Evolutionary conservation across 2,329 filamentous ascomycete genomes (phyloP), one percentile per base, ranked within the genome.

Genomic region (Aspergillus quadricinctus): DNA sequence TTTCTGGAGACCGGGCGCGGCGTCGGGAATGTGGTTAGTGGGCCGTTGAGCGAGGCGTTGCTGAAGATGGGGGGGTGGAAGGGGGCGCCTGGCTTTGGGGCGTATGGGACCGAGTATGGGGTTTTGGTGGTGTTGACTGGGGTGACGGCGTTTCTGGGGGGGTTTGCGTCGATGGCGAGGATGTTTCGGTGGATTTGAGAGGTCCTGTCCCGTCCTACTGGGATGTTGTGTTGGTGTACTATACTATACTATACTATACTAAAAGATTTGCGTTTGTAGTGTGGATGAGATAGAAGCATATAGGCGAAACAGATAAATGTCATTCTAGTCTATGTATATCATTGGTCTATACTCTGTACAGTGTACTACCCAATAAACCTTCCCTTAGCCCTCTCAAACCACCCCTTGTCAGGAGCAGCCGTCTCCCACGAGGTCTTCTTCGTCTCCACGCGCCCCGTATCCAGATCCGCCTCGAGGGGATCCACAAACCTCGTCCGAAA

Each of bases 101-200:
- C 41, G 0, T 84, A 81, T 61, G 77, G 78, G 3, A 81, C 77
- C 46, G 75, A 79, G 2, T 84, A 80, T 65, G 81, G 81, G 2
- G 72, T 74, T 9, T 62, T 85, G 63, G 83, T 84, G 57, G 72
- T 81, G n/a, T 84, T 83, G 59, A 84, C 82, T 0, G 82, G 81
- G 1, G 72, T 79, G 3, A 83, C 80, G 7, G 81, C 81, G 8
- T 61, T 79, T 4, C 61, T 81, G 10, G 78, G 80, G 0, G 80
- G 79, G 8, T 43, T 45, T 23, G 41, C 41, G 41, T 45, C 19
- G 6, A 10, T 45, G n/a, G 41, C 41, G 41, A 45, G 41, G n/a
- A 9, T 45, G 41, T 21, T 45, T 9, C 8, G 21, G 9, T 45
- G 41, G 41, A 23, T 45, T 19, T 45, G 11, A 37, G 4, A 10